Percentiles rank a stretch among this genome's conserved stretches.
phyloP scores from a whole-genome alignment of 1,284 basidiomycete genomes.

The Ustilago vetiveriae region DNA sequence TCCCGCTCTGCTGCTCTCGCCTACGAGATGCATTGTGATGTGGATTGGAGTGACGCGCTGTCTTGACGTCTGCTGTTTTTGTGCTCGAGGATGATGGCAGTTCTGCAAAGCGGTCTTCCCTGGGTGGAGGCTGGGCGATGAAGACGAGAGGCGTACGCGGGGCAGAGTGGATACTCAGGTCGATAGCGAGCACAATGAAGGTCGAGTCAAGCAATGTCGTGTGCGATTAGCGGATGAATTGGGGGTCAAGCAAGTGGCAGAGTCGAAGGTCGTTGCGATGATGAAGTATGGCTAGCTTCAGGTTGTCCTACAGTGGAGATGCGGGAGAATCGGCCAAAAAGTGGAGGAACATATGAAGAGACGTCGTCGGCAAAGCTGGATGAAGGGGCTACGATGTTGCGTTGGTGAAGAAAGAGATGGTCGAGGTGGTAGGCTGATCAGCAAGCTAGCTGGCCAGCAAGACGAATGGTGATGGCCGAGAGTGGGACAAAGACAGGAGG shows the following conservation, averaged over 20 bases:
- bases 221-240: too few relatives aligned
- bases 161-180: too few relatives aligned
- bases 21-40: constrained; percentile 27
- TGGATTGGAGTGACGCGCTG: not conserved
- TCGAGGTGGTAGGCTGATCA: constrained; percentile 1
- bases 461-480: not conserved
- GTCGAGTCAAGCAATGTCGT: too few relatives aligned
- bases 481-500: not conserved
- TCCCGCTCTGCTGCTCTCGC: constrained; percentile 36
- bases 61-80: too few relatives aligned
- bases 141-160: too few relatives aligned
- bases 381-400: not conserved
- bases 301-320: too few relatives aligned
- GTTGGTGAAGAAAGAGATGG: not conserved
- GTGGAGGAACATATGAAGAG: too few relatives aligned
- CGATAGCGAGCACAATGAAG: not conserved
- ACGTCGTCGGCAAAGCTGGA: not conserved
- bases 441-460: not conserved
- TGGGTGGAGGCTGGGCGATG: too few relatives aligned
- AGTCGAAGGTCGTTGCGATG: not conserved
- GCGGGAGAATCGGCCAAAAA: too few relatives aligned
- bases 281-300: too few relatives aligned
- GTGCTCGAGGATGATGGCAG: too few relatives aligned
- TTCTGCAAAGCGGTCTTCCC: too few relatives aligned
- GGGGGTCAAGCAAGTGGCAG: not conserved